Conservation (phyloP, 345 rosid species). For the Ricinus communis region DNA sequence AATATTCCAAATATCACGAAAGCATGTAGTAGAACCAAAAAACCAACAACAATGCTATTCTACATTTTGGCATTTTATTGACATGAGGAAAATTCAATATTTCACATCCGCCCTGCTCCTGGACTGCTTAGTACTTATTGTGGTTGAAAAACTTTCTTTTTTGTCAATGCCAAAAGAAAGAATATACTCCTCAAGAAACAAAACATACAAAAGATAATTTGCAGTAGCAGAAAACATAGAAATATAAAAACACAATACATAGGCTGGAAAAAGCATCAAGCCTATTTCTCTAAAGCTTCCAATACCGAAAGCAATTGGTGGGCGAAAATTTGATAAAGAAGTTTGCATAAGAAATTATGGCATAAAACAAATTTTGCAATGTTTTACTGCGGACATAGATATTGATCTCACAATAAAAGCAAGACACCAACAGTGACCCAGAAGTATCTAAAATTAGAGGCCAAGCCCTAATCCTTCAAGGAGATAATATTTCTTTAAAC, state of each 20-base stretch:
- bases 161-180: too few species aligned
- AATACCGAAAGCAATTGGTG: too few species aligned
- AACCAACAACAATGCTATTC: neutral
- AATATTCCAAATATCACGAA: slow-evolving; percentile 22
- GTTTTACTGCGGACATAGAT: neutral
- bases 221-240: neutral
- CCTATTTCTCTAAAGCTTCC: too few species aligned
- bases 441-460: neutral
- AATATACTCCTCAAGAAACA: too few species aligned
- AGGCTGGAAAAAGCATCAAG: too few species aligned
- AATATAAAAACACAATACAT: neutral
- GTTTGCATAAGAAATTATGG: neutral
- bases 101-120: neutral
- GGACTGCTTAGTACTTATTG: neutral
- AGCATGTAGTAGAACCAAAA: neutral
- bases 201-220: too few species aligned
- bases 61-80: neutral
- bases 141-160: too few species aligned
- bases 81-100: too few species aligned
- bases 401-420: neutral
- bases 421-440: neutral
- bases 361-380: neutral
- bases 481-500: slow-evolving; percentile 2
- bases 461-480: neutral
- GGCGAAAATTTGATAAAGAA: neutral